phyloP scores from a whole-genome alignment of 2,329 filamentous ascomycete species.

The Colletotrichum sp. region DNA sequence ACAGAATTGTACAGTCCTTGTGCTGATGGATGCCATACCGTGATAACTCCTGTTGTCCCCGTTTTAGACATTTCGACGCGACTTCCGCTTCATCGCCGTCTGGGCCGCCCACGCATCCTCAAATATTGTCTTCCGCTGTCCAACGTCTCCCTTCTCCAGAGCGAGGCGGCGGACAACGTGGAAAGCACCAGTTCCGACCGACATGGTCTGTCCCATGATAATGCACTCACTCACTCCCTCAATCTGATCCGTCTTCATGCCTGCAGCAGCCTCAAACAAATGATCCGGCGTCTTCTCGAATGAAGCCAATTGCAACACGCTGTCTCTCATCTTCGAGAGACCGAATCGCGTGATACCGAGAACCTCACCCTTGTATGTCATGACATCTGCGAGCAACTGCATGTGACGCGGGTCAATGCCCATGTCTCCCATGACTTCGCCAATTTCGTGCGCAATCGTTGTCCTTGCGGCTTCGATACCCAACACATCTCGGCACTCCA shows the following conservation, averaged over 20 bases:
- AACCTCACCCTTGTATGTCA: constrained; percentile 98
- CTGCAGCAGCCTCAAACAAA: constrained; percentile 90
- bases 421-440: constrained; percentile 90
- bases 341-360: constrained; percentile 97
- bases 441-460: constrained; percentile 90
- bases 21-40: not conserved
- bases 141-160: constrained; percentile 64
- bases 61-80: not conserved
- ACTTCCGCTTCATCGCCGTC: constrained; percentile 23
- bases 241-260: constrained; percentile 90
- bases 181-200: constrained; percentile 89
- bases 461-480: constrained; percentile 93
- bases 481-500: constrained; percentile 86
- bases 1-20: constrained; percentile 1
- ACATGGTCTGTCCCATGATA: constrained; percentile 97
- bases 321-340: constrained; percentile 94
- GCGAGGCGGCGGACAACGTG: constrained; percentile 82
- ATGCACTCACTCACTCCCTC: constrained; percentile 96
- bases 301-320: constrained; percentile 88
- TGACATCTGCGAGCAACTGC: constrained; percentile 95
- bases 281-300: constrained; percentile 99
- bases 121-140: constrained; percentile 67
- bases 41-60: not conserved
- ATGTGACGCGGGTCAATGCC: constrained; percentile 97
- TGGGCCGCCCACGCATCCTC: constrained; percentile 67